These are phyloP conservation scores for Venturia asperata DNA, from an alignment of 2,329 filamentous ascomycete species.

Conservation along the genomic window DNA sequence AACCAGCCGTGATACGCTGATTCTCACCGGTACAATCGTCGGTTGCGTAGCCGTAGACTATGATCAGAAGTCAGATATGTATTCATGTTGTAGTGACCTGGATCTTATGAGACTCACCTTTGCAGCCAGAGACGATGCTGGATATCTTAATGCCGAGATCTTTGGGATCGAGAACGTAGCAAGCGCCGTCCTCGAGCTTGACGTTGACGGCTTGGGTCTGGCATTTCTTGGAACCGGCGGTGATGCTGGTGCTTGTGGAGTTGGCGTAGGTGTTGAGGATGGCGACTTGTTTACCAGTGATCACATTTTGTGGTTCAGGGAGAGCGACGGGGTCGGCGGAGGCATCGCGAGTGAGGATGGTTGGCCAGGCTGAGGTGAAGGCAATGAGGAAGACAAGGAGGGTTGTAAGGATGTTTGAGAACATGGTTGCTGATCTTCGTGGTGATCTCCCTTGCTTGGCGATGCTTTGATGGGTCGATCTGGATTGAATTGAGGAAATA, in stretches of 20 bases:
- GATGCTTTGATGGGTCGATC: neutral
- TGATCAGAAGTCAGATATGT: neutral
- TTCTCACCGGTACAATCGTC: neutral
- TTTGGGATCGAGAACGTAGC: neutral
- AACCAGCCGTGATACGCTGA: neutral
- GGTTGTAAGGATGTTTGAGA: constrained; percentile 1
- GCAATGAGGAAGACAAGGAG: neutral
- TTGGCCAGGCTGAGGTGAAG: neutral
- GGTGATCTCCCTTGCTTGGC: constrained; percentile 3
- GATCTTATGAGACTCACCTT: neutral
- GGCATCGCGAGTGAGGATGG: neutral
- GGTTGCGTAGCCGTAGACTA: constrained; percentile 8
- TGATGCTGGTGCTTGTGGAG: neutral
- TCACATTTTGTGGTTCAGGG: neutral
- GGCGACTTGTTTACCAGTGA: neutral
- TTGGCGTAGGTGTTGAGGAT: neutral
- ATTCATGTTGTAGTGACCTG: neutral
- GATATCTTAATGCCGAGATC: neutral
- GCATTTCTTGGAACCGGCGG: neutral
- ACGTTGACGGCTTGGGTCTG: neutral
- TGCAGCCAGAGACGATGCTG: neutral
- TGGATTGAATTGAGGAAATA: neutral
- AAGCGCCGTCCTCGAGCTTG: neutral
- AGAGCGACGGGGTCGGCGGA: constrained; percentile 6
- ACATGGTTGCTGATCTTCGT: neutral